Percentiles rank a stretch among this genome's conserved stretches.
These are phyloP conservation scores for Penicillium diatomitis DNA, from an alignment of 495 filamentous ascomycete species.

Conservation along the genomic window DNA sequence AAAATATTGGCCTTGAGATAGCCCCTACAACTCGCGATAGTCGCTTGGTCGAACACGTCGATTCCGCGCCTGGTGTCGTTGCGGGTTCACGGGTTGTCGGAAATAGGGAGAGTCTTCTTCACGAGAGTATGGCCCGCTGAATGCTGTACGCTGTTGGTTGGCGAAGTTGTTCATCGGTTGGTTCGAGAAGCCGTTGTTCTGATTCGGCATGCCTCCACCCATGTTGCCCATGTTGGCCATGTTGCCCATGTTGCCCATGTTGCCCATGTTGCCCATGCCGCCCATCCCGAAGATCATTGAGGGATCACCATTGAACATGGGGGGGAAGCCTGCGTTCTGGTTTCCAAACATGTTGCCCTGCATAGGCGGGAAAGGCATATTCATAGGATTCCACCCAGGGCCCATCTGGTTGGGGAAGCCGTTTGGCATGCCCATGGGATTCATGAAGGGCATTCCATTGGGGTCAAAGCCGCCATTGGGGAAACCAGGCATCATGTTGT, in stretches of 20 bases:
- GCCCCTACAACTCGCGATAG: slow-evolving; percentile 62
- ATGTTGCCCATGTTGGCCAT: slow-evolving; percentile 14
- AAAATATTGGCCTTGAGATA: no score
- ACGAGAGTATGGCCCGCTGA: slow-evolving; percentile 49
- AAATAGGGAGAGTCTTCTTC: slow-evolving; percentile 92
- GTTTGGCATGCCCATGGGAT: slow-evolving; percentile 43
- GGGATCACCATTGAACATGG: slow-evolving; percentile 36
- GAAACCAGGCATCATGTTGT: slow-evolving; percentile 30
- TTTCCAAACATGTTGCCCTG: slow-evolving; percentile 42
- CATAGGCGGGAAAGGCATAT: slow-evolving; percentile 33
- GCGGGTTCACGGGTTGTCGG: slow-evolving; percentile 90
- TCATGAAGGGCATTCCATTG: slow-evolving; percentile 43
- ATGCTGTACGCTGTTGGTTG: slow-evolving; percentile 64
- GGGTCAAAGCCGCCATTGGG: slow-evolving; percentile 31
- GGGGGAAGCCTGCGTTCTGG: slow-evolving; percentile 26
- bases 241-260: slow-evolving; percentile 26
- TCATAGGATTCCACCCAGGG: slow-evolving; percentile 42
- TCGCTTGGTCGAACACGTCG: slow-evolving; percentile 76
- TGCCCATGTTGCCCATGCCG: slow-evolving; percentile 12
- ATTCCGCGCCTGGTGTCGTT: slow-evolving; percentile 74
- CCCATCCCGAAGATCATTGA: slow-evolving; percentile 31
- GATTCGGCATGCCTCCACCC: slow-evolving; percentile 21
- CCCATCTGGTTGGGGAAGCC: slow-evolving; percentile 38
- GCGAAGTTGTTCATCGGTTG: slow-evolving; percentile 43
- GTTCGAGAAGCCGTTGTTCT: slow-evolving; percentile 26